Percentiles rank a stretch among this genome's conserved stretches.
phyloP scores from a whole-genome alignment of 2,329 filamentous ascomycete species.

The Fusarium mexicanum region DNA sequence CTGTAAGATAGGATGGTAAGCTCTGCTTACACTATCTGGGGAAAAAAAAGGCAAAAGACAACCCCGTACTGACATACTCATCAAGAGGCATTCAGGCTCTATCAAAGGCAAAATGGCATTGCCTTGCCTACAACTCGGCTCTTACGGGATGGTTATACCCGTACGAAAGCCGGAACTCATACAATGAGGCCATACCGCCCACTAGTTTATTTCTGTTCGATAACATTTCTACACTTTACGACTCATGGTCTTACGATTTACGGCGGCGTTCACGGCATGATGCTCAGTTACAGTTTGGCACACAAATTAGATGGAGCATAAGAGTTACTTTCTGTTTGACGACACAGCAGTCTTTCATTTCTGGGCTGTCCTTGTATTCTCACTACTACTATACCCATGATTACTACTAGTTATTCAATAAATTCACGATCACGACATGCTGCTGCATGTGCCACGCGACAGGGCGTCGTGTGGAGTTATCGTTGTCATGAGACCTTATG shows the following conservation, averaged over 20 bases:
- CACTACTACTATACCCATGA: conserved; percentile 23
- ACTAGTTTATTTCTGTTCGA: not conserved
- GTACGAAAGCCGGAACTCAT: not conserved
- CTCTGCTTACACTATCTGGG: conserved; percentile 12
- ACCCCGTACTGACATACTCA: conserved; percentile 5
- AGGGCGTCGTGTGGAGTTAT: conserved; percentile 29
- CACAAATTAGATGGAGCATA: conserved; percentile 20
- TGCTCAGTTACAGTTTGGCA: conserved; percentile 11
- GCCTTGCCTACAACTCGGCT: not conserved
- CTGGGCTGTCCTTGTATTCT: conserved; percentile 5
- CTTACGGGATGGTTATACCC: not conserved
- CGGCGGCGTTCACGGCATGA: conserved; percentile 26
- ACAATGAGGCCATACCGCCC: not conserved
- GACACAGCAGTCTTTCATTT: not conserved
- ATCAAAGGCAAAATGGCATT: not conserved
- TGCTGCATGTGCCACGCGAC: conserved; percentile 20
- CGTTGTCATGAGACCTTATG: conserved; percentile 26
- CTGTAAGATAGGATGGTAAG: conserved; percentile 3
- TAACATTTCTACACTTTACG: conserved; percentile 21
- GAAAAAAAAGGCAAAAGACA: not conserved
- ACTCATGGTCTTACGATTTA: conserved; percentile 30
- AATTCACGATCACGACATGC: conserved; percentile 1
- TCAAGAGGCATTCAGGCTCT: conserved; percentile 3
- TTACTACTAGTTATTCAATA: not conserved
- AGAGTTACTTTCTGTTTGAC: conserved; percentile 6